Conservation (phyloP, 2,329 filamentous ascomycete species). For the Gaeumannomyces tritici region DNA sequence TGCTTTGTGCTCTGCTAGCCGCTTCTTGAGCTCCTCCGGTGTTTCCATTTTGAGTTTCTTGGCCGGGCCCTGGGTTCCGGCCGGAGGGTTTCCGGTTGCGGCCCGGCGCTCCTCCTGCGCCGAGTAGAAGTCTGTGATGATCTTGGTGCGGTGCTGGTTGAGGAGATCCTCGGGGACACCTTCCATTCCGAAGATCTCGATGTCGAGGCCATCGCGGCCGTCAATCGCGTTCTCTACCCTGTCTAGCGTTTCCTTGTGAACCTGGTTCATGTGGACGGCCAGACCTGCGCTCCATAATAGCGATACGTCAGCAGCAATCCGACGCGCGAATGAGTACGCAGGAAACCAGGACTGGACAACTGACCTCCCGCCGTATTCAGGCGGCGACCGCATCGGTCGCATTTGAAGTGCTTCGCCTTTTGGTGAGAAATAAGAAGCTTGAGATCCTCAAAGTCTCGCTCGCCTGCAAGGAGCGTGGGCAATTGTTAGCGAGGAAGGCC, state of each 20-base stretch:
- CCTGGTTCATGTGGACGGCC: slow-evolving; percentile 94
- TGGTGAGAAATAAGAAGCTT: slow-evolving; percentile 96
- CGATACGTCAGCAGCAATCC: neutral
- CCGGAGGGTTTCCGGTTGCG: slow-evolving; percentile 71
- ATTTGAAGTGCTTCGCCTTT: slow-evolving; percentile 99
- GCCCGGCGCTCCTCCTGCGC: slow-evolving; percentile 74
- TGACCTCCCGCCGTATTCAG: slow-evolving; percentile 90
- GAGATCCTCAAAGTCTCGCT: slow-evolving; percentile 94
- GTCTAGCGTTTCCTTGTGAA: slow-evolving; percentile 86
- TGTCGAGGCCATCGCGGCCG: slow-evolving; percentile 74
- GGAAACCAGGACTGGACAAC: slow-evolving; percentile 15
- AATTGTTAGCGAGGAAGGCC: slow-evolving; percentile 2
- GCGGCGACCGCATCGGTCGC: slow-evolving; percentile 77
- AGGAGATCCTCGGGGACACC: slow-evolving; percentile 83
- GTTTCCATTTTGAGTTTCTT: slow-evolving; percentile 68
- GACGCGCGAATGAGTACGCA: neutral
- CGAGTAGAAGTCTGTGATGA: slow-evolving; percentile 78
- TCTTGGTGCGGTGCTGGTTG: slow-evolving; percentile 75
- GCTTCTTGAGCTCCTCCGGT: slow-evolving; percentile 67
- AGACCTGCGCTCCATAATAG: slow-evolving; percentile 52
- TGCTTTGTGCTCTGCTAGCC: slow-evolving; percentile 68
- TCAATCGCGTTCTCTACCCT: slow-evolving; percentile 87
- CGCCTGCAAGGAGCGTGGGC: slow-evolving; percentile 36
- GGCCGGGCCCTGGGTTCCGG: slow-evolving; percentile 46
- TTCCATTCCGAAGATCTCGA: slow-evolving; percentile 98